Percentiles rank a stretch among this genome's conserved stretches.
Evolutionary conservation across 345 rosid genomes (phyloP).

Genomic region (Xanthoceras sorbifolium): DNA sequence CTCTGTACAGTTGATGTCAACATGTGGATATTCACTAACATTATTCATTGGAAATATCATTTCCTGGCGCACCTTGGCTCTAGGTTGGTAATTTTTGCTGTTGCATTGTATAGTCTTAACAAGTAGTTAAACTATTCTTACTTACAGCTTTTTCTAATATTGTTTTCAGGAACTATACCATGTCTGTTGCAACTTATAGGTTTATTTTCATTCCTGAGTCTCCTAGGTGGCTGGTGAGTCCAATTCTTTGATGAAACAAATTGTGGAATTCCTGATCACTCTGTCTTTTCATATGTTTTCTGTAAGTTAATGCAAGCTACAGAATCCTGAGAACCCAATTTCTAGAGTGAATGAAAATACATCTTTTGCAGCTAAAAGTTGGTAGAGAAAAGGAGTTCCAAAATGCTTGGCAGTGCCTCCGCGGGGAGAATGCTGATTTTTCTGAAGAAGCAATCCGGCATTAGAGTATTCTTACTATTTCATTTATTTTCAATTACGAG

Average conservation of each 20-base stretch:
- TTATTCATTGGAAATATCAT: conserved; percentile 34
- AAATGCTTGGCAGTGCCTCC: conserved; percentile 41
- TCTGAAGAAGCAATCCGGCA: conserved; percentile 55
- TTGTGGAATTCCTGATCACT: too few species aligned
- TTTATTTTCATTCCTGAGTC: conserved; percentile 37
- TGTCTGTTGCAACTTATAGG: conserved; percentile 30
- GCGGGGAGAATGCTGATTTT: conserved; percentile 52
- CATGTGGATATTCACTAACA: conserved; percentile 26
- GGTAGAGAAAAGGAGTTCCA: conserved; percentile 48
- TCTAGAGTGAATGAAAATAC: not conserved
- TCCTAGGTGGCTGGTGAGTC: conserved; percentile 56
- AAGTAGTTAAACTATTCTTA: not conserved
- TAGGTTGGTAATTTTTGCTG: conserved; percentile 24
- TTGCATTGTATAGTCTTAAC: not conserved
- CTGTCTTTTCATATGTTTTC: too few species aligned
- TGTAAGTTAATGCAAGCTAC: too few species aligned
- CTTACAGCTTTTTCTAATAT: not conserved
- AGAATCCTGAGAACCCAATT: too few species aligned
- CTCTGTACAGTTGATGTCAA: conserved; percentile 29
- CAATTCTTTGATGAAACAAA: too few species aligned
- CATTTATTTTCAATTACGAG: too few species aligned
- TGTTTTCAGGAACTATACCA: conserved; percentile 37
- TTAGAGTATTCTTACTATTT: conserved; percentile 31
- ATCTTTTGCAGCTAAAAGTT: conserved; percentile 42
- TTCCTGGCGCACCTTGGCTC: conserved; percentile 39